Evolutionary conservation across 345 rosid species (phyloP), one percentile per base, ranked within the genome.

Genomic region (Gossypium longicalyx): DNA sequence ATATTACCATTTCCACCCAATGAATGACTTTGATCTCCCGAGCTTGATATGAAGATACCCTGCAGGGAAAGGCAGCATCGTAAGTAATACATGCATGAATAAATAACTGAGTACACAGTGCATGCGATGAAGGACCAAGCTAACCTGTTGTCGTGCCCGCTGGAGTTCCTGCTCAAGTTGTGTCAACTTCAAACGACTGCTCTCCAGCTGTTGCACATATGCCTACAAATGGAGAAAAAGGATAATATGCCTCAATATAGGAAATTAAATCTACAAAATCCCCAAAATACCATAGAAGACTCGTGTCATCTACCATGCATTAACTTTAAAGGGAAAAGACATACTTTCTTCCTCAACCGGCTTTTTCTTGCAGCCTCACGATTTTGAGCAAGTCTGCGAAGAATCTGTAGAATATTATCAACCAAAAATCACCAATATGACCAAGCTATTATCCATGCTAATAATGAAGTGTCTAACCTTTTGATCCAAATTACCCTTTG

Each of bases 341-440:
- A 59, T 85, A 93, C 98, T 82, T 94, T 92, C 85, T 94, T 94
- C 83, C 98, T 84, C 70, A 94, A 79, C 74, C 98, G 88, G 81
- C 98, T 94, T 86, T 94, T 94, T 81, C 98, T 88, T 57, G 98
- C 98, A 41, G 98, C 98, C 84, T 94, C 98, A 1, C 98, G 93
- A 79, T 94, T 94, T 82, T 94, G 98, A 77, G 98, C 98, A 80
- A 94, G 97, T 80, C 97, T 87, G 65, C 97, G 94, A 81, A 94
- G 93, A 66, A 91, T 89, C 97, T 94, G 88, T 72, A 74, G 53
- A 82, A 80, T 80, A 73, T 77, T 73, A 79, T 70, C 34, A 70
- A 72, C 44, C 64, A 80, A 80, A 76, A 73, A 78, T 74, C 12
- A 63, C 19, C 60, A 77, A 70, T 3, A 82, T 17, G 71, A 51